Evolutionary conservation across 768 basidiomycete genomes (phyloP), one percentile per base, ranked within the genome.

Genomic region (Porphyrellus cyaneotinctus): DNA sequence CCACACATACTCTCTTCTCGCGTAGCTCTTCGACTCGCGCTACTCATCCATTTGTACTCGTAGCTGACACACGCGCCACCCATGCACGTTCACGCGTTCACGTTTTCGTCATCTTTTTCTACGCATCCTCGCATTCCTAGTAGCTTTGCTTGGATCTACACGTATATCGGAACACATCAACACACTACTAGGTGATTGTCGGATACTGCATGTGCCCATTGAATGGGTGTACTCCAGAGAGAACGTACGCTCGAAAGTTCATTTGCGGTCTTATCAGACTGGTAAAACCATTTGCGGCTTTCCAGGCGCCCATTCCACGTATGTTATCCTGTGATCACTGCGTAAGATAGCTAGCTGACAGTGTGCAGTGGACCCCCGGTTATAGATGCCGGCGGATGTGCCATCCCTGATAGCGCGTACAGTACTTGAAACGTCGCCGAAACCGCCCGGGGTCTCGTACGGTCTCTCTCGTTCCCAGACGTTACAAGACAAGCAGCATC

Each of bases 11-110:
- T 26, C 22, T 51, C 20, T n/a, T 14, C 14, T 26, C 6, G 23
- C 14, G 47, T 37, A 30, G 47, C 24, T 53, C 17, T 30, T 51
- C 13, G 52, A 54, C 43, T 51, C 30, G 37, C 49, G 43, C 42
- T 41, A 39, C 49, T 51, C 64, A 60, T 53, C 28, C 63, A 65
- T 52, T 35, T 64, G 63, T 64, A 64, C 35, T 53, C 38, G 53
- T 66, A 63, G 22, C 52, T 50, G 38, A 63, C 32, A 41, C 52
- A 52, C 20, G 42, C 38, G 45, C 31, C 47, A 54, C 41, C 30
- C 46, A 56, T 51, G 47, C 63, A 52, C 47, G 42, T 47, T 49
- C 26, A 41, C 33, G 20, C 31, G 42, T 22, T 23, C 12, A 14
- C 11, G 7, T 30, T 38, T 9, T 14, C 43, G 14, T 12, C 37